phyloP scores from a whole-genome alignment of 768 basidiomycete genomes.

The Mycena amicta region DNA sequence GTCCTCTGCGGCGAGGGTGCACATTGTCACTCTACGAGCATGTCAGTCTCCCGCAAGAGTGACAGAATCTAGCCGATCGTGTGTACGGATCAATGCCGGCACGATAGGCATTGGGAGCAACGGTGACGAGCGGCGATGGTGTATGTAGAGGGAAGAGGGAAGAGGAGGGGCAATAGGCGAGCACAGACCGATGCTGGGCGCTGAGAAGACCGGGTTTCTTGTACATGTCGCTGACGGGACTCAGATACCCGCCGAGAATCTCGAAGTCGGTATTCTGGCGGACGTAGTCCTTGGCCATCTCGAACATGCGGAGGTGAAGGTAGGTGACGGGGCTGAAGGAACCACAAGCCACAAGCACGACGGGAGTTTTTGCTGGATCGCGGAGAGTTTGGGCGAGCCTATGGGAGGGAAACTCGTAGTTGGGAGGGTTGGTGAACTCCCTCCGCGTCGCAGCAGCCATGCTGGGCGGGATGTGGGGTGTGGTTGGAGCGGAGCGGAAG shows the following conservation, averaged over 20 bases:
- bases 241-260: constrained; percentile 94
- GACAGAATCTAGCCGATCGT: constrained; percentile 23
- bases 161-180: constrained; percentile 22
- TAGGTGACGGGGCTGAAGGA: constrained; percentile 99
- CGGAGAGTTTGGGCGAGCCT: constrained; percentile 60
- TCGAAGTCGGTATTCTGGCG: constrained; percentile 91
- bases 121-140: neutral
- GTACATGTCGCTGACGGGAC: constrained; percentile 95
- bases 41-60: constrained; percentile 25
- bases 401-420: constrained; percentile 69
- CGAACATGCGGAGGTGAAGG: constrained; percentile 98
- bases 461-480: constrained; percentile 16
- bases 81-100: constrained; percentile 25
- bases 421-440: constrained; percentile 63
- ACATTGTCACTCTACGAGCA: constrained; percentile 75
- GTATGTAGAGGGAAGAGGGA: neutral
- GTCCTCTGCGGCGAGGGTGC: constrained; percentile 85
- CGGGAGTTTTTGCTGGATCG: constrained; percentile 72
- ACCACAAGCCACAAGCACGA: constrained; percentile 95
- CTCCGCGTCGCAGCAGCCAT: constrained; percentile 29
- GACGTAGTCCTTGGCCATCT: constrained; percentile 97
- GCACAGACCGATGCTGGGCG: constrained; percentile 81
- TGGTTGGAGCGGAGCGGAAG: constrained; percentile 9
- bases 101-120: constrained; percentile 15
- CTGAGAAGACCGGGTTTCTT: constrained; percentile 94